phyloP scores from a whole-genome alignment of 2,329 filamentous ascomycete species.

The Fusarium sp. region DNA sequence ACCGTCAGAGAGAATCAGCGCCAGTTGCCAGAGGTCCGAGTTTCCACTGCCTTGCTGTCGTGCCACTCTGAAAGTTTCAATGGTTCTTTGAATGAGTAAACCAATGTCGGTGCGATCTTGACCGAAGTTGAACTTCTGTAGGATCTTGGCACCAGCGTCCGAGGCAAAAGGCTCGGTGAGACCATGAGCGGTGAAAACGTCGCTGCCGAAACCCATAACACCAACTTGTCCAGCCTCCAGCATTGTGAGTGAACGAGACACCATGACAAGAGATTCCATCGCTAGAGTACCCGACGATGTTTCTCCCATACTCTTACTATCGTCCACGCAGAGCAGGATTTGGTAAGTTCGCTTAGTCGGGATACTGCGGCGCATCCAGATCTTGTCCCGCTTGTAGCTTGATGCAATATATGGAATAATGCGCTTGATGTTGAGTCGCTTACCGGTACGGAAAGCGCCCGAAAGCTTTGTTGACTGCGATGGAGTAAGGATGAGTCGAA shows the following conservation, averaged over 20 bases:
- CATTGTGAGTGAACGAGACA: slow-evolving; percentile 88
- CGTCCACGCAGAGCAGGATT: slow-evolving; percentile 96
- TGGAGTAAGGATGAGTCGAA: slow-evolving; percentile 93
- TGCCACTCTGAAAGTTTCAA: slow-evolving; percentile 84
- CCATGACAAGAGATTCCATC: slow-evolving; percentile 93
- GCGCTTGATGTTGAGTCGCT: slow-evolving; percentile 98
- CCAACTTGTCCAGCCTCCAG: slow-evolving; percentile 95
- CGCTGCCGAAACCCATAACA: slow-evolving; percentile 87
- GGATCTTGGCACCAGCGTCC: slow-evolving; percentile 80
- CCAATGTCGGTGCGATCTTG: slow-evolving; percentile 89
- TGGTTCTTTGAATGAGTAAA: slow-evolving; percentile 79
- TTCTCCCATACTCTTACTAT: slow-evolving; percentile 94
- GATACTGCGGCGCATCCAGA: slow-evolving; percentile 95
- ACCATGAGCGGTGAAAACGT: slow-evolving; percentile 86
- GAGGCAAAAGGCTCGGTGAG: slow-evolving; percentile 85
- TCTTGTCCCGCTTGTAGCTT: slow-evolving; percentile 98
- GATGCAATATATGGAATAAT: slow-evolving; percentile 99
- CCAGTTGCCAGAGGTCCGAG: slow-evolving; percentile 92
- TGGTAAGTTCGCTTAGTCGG: slow-evolving; percentile 96
- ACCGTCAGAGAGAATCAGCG: slow-evolving; percentile 93
- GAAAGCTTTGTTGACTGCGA: slow-evolving; percentile 96
- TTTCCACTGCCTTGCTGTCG: slow-evolving; percentile 67
- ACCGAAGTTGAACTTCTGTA: slow-evolving; percentile 85
- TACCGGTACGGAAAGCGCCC: slow-evolving; percentile 95
- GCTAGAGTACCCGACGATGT: slow-evolving; percentile 80